phyloP scores from a whole-genome alignment of 2,329 filamentous ascomycete species.

The Penicillium sp. region DNA sequence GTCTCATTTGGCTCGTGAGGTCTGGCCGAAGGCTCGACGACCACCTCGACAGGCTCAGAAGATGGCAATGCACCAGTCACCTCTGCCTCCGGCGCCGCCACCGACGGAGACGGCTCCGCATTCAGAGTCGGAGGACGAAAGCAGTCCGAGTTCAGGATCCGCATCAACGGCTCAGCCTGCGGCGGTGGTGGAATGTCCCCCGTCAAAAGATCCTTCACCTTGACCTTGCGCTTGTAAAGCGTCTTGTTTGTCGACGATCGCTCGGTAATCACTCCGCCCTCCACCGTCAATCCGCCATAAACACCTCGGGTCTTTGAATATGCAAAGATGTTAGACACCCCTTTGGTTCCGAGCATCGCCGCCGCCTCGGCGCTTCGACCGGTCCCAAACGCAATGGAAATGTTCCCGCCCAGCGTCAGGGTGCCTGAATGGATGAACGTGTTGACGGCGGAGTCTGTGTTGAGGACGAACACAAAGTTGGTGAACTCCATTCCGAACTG shows the following conservation, averaged over 20 bases:
- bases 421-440: slow-evolving; percentile 86
- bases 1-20: no score
- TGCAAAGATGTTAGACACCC: slow-evolving; percentile 82
- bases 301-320: slow-evolving; percentile 96
- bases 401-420: slow-evolving; percentile 85
- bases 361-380: slow-evolving; percentile 92
- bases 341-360: slow-evolving; percentile 77
- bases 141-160: slow-evolving; percentile 63
- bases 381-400: slow-evolving; percentile 86
- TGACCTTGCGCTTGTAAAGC: slow-evolving; percentile 76
- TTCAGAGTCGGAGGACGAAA: not conserved
- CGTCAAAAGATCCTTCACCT: slow-evolving; percentile 69
- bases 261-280: slow-evolving; percentile 86
- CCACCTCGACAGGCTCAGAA: no score
- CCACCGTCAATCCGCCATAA: slow-evolving; percentile 87
- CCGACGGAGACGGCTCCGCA: not conserved
- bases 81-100: not conserved
- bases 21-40: no score
- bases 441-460: slow-evolving; percentile 76
- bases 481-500: slow-evolving; percentile 45
- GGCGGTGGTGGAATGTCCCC: slow-evolving; percentile 72
- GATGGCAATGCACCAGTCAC: not conserved
- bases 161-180: slow-evolving; percentile 74
- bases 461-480: slow-evolving; percentile 90
- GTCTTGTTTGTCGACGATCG: slow-evolving; percentile 91